Conservation (phyloP, 2,329 filamentous ascomycete species). For the Biscogniauxia sp. region DNA sequence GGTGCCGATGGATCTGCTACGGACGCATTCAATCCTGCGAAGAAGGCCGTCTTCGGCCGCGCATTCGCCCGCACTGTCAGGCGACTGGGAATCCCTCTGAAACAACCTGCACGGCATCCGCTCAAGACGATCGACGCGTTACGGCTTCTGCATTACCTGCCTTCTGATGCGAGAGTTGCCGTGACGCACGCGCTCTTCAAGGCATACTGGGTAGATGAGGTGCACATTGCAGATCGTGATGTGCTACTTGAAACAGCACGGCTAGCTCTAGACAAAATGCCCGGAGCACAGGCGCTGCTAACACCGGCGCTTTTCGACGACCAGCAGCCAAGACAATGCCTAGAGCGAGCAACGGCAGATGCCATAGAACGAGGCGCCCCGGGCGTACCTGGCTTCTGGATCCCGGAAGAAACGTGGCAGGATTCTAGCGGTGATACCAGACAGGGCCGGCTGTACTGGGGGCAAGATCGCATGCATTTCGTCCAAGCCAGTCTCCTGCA, state of each 20-base stretch:
- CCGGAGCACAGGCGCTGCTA: background rate
- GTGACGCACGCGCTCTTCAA: slow-evolving; percentile 4
- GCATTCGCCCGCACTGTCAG: slow-evolving; percentile 1
- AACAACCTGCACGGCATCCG: slow-evolving; percentile 2
- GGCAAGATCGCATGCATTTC: slow-evolving; percentile 9
- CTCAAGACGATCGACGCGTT: slow-evolving; percentile 4
- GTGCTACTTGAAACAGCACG: slow-evolving; percentile 1
- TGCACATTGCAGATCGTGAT: slow-evolving; percentile 2
- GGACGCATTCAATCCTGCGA: slow-evolving; percentile 6
- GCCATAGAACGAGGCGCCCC: slow-evolving; percentile 6
- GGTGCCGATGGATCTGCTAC: slow-evolving; percentile 9
- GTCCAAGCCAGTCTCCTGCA: slow-evolving; percentile 6
- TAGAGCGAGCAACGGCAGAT: slow-evolving; percentile 3
- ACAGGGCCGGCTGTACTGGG: slow-evolving; percentile 8
- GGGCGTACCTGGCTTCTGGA: slow-evolving; percentile 9
- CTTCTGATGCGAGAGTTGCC: background rate
- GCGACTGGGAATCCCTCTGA: slow-evolving; percentile 3
- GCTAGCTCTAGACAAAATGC: background rate
- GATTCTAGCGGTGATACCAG: background rate
- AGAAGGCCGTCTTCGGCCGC: slow-evolving; percentile 1
- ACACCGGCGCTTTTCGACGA: slow-evolving; percentile 1
- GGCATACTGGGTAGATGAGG: slow-evolving; percentile 8
- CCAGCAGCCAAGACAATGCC: background rate
- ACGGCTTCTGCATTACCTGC: slow-evolving; percentile 5
- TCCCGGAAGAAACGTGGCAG: slow-evolving; percentile 1